Evolutionary conservation across 495 filamentous ascomycete genomes (phyloP), one percentile per base, ranked within the genome.

Genomic region (Neurospora sp.): DNA sequence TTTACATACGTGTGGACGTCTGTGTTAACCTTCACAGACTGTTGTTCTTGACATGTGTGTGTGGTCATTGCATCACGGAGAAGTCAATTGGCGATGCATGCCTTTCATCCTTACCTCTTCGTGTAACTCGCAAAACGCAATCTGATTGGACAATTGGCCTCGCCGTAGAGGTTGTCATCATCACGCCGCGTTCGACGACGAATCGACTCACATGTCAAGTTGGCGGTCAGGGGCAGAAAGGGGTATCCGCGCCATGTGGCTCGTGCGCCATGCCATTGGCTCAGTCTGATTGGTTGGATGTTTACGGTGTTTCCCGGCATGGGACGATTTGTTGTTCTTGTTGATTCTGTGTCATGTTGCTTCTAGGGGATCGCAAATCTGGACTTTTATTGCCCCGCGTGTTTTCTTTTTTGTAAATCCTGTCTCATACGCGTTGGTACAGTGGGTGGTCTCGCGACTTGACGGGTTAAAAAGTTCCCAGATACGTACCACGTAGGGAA

Each of bases 181-280:
- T 65, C 53, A 65, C 53, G 53, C 53, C 53, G 53, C 53, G 27
- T 65, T 37, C 53, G 3, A 65, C 12, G 10, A 35, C 2, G 53
- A 53, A 78, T 80, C 78, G 77, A 78, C 77, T 78, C 78, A 80
- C 79, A 80, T 79, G 78, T 80, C 78, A 81, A 77, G 61, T 68
- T 69, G 39, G 72, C 71, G 40, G 74, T 75, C 79, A 80, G 77
- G 75, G 75, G 75, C 37, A 69, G n/a, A 45, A 38, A 41, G 37
- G 35, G 44, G 61, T 39, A 47, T 38, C 47, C 44, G 27, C 37
- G 41, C 73, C 44, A 69, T 35, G 27, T 22, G 68, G 45, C 35
- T 22, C 73, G 70, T 71, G 74, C 74, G 59, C 40, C 7, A 1
- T 16, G 10, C 5, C 68, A 18, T 20, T 78, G 53, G 53, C 14